Percentiles rank a stretch among this genome's conserved stretches.
These are phyloP conservation scores for Cyclostephanos tholiformis DNA, from an alignment of 108 stramenopile species.

Conservation along the genomic window DNA sequence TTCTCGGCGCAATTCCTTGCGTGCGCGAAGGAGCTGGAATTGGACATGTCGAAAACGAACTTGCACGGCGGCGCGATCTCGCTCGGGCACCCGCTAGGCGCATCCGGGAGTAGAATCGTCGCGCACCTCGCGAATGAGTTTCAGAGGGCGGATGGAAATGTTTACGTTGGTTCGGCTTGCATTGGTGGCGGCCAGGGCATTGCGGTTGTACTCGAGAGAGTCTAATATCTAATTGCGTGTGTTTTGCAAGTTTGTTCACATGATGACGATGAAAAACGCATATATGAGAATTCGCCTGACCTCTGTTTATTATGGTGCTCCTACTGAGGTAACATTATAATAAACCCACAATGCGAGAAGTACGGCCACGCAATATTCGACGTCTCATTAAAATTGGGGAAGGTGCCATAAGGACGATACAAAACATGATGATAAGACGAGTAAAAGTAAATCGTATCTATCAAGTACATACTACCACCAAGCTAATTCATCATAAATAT, in stretches of 20 bases:
- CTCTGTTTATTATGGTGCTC: too few relatives aligned
- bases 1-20: slow-evolving; percentile 97
- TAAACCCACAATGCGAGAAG: background rate
- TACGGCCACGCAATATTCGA: too few relatives aligned
- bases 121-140: slow-evolving; percentile 95
- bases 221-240: slow-evolving; percentile 21
- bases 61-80: slow-evolving; percentile 94
- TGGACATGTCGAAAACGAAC: slow-evolving; percentile 92
- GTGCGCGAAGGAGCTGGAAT: slow-evolving; percentile 93
- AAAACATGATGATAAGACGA: too few relatives aligned
- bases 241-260: too few relatives aligned
- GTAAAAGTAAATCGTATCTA: too few relatives aligned
- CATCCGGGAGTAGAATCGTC: slow-evolving; percentile 91
- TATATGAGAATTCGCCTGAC: too few relatives aligned
- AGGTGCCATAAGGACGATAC: too few relatives aligned
- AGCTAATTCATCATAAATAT: too few relatives aligned
- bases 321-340: too few relatives aligned
- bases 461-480: too few relatives aligned
- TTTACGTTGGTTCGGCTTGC: slow-evolving; percentile 95
- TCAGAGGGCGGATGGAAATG: slow-evolving; percentile 54
- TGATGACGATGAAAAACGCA: too few relatives aligned
- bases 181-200: slow-evolving; percentile 99
- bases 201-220: slow-evolving; percentile 92
- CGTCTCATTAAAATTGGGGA: background rate
- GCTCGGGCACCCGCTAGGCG: slow-evolving; percentile 95